These are phyloP conservation scores for Ustilago lituana DNA, from an alignment of 1,284 basidiomycete genomes.

Conservation along the genomic window DNA sequence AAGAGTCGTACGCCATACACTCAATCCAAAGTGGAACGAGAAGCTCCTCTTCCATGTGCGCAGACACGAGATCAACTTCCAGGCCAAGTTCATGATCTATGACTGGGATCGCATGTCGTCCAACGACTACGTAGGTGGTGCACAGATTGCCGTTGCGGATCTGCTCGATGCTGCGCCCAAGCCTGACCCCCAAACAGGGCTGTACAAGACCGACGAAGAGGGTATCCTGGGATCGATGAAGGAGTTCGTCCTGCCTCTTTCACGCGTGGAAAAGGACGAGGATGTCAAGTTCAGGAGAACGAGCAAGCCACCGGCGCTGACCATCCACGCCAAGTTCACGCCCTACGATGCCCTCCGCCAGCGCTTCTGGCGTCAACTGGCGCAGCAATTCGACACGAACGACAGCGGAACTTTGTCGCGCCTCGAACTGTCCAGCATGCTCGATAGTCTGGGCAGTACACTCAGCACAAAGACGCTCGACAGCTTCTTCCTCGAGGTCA, in stretches of 20 bases:
- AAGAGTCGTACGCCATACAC: conserved; percentile 71
- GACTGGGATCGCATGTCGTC: conserved; percentile 65
- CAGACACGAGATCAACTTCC: conserved; percentile 77
- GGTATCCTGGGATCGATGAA: conserved; percentile 36
- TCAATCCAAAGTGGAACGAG: conserved; percentile 93
- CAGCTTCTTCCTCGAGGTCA: conserved; percentile 69
- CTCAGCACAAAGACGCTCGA: conserved; percentile 83
- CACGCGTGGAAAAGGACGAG: conserved; percentile 46
- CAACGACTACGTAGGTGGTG: conserved; percentile 62
- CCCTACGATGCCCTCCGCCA: conserved; percentile 77
- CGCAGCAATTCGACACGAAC: conserved; percentile 89
- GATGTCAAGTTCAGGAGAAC: conserved; percentile 48
- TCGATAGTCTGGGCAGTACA: conserved; percentile 94
- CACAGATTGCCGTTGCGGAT: conserved; percentile 45
- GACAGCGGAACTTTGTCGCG: conserved; percentile 81
- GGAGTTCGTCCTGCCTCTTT: conserved; percentile 50
- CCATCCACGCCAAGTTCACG: conserved; percentile 85
- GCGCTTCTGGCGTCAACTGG: conserved; percentile 86
- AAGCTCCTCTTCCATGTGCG: conserved; percentile 95
- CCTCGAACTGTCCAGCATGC: conserved; percentile 92
- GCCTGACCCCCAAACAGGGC: conserved; percentile 51
- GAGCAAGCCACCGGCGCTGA: conserved; percentile 33
- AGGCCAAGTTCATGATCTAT: conserved; percentile 59
- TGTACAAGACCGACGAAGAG: conserved; percentile 50
- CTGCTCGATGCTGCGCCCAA: conserved; percentile 55